Base-by-base conservation (phyloP, 2,329 filamentous ascomycete species). In the Alternaria ethzedia region DNA sequence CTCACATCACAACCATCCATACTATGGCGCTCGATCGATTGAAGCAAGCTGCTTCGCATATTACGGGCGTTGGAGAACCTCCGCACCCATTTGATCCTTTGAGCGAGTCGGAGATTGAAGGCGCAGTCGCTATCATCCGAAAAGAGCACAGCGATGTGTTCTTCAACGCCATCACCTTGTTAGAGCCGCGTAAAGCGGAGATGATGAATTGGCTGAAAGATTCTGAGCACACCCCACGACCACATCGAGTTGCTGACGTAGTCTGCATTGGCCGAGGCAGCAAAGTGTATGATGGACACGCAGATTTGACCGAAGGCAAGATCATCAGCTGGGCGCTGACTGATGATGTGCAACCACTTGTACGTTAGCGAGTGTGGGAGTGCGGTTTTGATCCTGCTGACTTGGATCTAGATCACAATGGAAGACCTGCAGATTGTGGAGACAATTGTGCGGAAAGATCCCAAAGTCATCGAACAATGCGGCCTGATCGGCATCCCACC, bases 401-500 rank as follows among this genome's bases (percentile, higher is more conserved):
- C 26, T 6, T 26, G 10, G 25, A 13, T 51, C 3, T 26, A 91
- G 88, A 96, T 97, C 76, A 97, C 93, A 0, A 93, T 96, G 88
- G 94, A 97, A 76, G 94, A 97, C 78, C 85, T 97, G 36, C 88
- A 93, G 72, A 86, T 88, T 59, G 94, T 97, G 1, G 94, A 97
- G 81, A 85, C 87, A 60, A 82, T 94, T 49, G 88, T 89, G 63
- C 88, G 94, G 68, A 89, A 89, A 71, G 93, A 97, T 75, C 88
- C 92, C 13, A 91, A 91, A 73, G 93, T 97, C 64, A 96, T 97
- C 69, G 93, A 97, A 80, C 94, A 97, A 80, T 97, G 94, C 75
- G 87, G 87, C 7, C 87, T 97, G 63, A 87, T 93, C 63, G 94
- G 94, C 2, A 92, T 97, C 64, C 88, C 92, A 12, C 86, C 86